phyloP scores from a whole-genome alignment of 148 eudicot genomes.

The Nepenthes mirabilis region DNA sequence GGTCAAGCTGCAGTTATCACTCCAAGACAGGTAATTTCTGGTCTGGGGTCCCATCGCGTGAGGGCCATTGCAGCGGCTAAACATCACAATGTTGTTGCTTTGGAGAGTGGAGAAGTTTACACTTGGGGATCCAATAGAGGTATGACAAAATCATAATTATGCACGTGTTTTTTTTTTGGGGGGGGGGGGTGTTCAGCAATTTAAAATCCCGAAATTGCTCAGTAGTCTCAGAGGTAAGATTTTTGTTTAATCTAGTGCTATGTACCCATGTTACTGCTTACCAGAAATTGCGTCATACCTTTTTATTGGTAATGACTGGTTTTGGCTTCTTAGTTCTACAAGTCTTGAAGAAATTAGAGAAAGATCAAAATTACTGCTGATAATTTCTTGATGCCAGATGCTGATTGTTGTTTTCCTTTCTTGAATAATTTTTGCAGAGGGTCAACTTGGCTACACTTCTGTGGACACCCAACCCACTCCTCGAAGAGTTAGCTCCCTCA shows the following conservation, averaged over 20 bases:
- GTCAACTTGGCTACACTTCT: slow-evolving; percentile 97
- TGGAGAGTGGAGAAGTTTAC: slow-evolving; percentile 91
- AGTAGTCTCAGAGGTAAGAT: no score
- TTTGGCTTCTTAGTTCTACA: no score
- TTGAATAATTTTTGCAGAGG: slow-evolving; percentile 46
- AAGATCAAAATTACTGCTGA: not conserved
- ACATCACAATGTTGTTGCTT: slow-evolving; percentile 88
- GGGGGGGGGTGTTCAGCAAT: not conserved
- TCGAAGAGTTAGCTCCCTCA: slow-evolving; percentile 80
- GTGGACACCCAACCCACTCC: slow-evolving; percentile 97
- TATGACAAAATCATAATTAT: slow-evolving; percentile 10
- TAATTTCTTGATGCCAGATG: not conserved
- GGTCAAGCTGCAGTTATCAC: slow-evolving; percentile 99
- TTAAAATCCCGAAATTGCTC: no score
- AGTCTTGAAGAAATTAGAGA: no score
- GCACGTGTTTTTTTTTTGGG: not conserved
- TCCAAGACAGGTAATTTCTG: slow-evolving; percentile 77
- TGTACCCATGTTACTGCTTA: no score
- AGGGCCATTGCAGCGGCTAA: slow-evolving; percentile 94
- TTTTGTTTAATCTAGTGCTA: no score
- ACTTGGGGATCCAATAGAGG: slow-evolving; percentile 99
- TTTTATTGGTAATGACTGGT: no score
- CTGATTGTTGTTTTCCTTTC: not conserved
- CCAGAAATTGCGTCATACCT: no score
- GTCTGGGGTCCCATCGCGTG: slow-evolving; percentile 86